Conservation (phyloP, 768 basidiomycete genomes). For the Phlebiopsis gigantea region DNA sequence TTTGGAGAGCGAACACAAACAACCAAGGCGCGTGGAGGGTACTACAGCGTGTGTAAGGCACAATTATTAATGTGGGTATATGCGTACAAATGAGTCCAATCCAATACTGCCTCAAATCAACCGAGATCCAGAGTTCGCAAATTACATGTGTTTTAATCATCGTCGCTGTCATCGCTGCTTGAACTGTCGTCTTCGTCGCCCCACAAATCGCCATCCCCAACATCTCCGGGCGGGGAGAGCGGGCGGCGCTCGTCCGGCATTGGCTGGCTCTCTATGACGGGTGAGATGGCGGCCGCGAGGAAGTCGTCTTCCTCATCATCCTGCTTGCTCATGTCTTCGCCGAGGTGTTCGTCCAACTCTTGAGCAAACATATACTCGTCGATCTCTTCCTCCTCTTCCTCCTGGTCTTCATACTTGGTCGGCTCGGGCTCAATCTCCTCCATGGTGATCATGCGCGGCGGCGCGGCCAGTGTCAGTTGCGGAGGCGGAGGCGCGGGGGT, state of each 20-base stretch:
- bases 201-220: slow-evolving; percentile 1
- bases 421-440: slow-evolving; percentile 21
- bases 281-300: slow-evolving; percentile 14
- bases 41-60: too few relatives aligned
- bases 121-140: neutral
- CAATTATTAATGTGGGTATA: neutral
- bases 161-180: slow-evolving; percentile 25
- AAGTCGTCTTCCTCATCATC: slow-evolving; percentile 16
- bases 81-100: neutral
- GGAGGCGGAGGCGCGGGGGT: neutral
- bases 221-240: neutral
- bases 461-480: neutral
- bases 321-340: slow-evolving; percentile 9
- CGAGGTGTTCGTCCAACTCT: neutral
- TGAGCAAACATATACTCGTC: slow-evolving; percentile 16
- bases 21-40: too few relatives aligned
- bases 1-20: slow-evolving; percentile 3
- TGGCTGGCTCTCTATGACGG: slow-evolving; percentile 13
- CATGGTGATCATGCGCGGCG: slow-evolving; percentile 20
- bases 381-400: slow-evolving; percentile 16
- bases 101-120: too few relatives aligned
- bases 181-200: slow-evolving; percentile 25
- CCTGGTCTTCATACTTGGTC: neutral
- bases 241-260: slow-evolving; percentile 2
- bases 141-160: slow-evolving; percentile 14